Conservation (phyloP, 148 eudicot genomes). For the Arctostaphylos glauca region DNA sequence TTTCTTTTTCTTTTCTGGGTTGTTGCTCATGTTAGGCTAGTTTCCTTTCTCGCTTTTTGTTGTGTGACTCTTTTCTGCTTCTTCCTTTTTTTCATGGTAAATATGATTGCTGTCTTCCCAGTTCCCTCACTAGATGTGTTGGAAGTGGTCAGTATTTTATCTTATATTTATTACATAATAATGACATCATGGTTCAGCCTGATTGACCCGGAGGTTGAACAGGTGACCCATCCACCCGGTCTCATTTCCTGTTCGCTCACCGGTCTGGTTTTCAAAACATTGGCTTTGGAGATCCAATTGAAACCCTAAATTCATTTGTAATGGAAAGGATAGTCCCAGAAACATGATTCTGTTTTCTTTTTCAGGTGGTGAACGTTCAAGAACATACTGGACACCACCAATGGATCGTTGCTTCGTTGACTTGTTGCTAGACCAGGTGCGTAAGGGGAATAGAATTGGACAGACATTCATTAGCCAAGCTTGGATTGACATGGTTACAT, state of each 20-base stretch:
- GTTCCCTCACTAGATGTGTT: background rate
- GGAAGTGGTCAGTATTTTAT: background rate
- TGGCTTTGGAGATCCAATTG: background rate
- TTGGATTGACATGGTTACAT: conserved; percentile 33
- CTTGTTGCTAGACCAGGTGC: conserved; percentile 36
- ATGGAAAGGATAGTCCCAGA: background rate
- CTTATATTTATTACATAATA: no score
- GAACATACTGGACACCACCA: conserved; percentile 43
- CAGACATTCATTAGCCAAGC: conserved; percentile 34
- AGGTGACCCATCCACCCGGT: no score
- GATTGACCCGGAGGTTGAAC: no score
- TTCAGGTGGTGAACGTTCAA: conserved; percentile 34
- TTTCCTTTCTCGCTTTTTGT: background rate
- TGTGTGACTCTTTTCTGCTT: background rate
- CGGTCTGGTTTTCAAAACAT: no score
- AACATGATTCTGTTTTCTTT: background rate
- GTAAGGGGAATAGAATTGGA: conserved; percentile 34
- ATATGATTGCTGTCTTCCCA: background rate
- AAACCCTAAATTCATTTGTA: background rate
- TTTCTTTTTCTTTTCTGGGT: background rate
- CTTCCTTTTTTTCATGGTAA: background rate
- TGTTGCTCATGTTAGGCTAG: background rate
- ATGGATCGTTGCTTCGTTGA: conserved; percentile 35
- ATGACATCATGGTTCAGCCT: no score
- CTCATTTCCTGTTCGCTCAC: no score